Evolutionary conservation across 2,329 filamentous ascomycete genomes (phyloP), one percentile per base, ranked within the genome.

Genomic region (Nakataea oryzae): DNA sequence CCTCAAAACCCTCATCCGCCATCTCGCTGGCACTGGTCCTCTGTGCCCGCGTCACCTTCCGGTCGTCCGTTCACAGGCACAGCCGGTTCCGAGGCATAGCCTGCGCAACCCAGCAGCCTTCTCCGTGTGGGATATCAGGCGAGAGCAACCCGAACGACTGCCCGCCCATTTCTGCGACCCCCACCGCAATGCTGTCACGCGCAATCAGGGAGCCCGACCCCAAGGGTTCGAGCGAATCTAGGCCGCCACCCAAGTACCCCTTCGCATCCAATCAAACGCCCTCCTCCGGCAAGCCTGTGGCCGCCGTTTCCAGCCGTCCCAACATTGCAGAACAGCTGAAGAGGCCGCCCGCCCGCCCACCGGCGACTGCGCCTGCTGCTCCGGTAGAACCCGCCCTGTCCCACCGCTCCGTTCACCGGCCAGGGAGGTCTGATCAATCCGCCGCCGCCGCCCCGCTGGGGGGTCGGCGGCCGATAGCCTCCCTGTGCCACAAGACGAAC

Each of bases 281-380:
- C 65, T 78, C 82, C 4, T 85, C 84, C 1, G 86, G 81, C 71
- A 85, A 79, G 41, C 41, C 41, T 2, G 21, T 8, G 21, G 41
- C 41, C 41, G 21, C 66, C 80, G 81, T 14, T 73, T 71, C 56
- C 70, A 74, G 29, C 68, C 71, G 21, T 73, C 71, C 7, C 54
- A 80, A 79, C 63, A 81, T 86, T 66, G 72, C 79, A 62, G 77
- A 82, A 58, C 78, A 79, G 62, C 74, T 83, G 66, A 79, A 78
- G 64, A 81, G 77, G 66, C 9, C 30, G 57, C 3, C 30, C n/a
- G 30, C 57, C 57, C 17, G 57, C 29, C 2, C 57, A 24, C 57
- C 57, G 28, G 6, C 70, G 72, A 26, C 72, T 76, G 34, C 73
- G 72, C 74, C 60, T 69, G 71, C 34, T 27, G 11, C 1, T 9